phyloP scores from a whole-genome alignment of 768 basidiomycete species.

The Fomitopsis serialis region DNA sequence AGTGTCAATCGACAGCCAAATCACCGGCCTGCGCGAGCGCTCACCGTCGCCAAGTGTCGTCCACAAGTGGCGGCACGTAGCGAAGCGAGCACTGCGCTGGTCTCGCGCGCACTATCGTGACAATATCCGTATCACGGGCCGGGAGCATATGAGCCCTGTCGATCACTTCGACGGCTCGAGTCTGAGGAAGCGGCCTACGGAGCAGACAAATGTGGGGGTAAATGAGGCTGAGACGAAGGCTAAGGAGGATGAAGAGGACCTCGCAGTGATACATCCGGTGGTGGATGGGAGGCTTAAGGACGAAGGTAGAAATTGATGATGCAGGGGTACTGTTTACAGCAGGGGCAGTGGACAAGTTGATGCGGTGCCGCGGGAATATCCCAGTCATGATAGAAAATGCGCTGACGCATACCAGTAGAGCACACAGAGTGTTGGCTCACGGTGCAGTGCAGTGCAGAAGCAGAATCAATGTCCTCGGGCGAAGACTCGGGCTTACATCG shows the following conservation, averaged over 20 bases:
- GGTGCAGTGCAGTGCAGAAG: too few relatives aligned
- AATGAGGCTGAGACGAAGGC: constrained; percentile 3
- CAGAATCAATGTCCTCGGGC: too few relatives aligned
- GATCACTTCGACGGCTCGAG: constrained; percentile 64
- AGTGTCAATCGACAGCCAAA: not conserved
- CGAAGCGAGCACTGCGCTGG: constrained; percentile 36
- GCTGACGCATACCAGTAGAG: too few relatives aligned
- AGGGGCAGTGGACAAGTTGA: too few relatives aligned
- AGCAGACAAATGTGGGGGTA: constrained; percentile 6
- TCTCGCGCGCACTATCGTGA: constrained; percentile 51
- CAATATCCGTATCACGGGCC: constrained; percentile 51
- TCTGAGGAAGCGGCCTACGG: constrained; percentile 12
- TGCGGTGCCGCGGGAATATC: too few relatives aligned
- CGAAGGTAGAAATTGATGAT: constrained; percentile 23
- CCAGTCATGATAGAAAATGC: too few relatives aligned
- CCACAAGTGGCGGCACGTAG: constrained; percentile 45
- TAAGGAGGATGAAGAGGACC: constrained; percentile 18
- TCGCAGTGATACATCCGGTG: constrained; percentile 26
- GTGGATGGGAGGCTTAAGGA: constrained; percentile 32
- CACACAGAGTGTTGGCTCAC: too few relatives aligned
- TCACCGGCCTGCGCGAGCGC: constrained; percentile 6
- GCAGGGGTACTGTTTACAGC: too few relatives aligned
- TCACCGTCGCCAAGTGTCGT: constrained; percentile 22
- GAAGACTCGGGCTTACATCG: too few relatives aligned
- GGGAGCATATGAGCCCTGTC: constrained; percentile 75